These are phyloP conservation scores for Mucor lusitanicus DNA, from an alignment of 371 early-diverging fungal genomes.

Conservation along the genomic window DNA sequence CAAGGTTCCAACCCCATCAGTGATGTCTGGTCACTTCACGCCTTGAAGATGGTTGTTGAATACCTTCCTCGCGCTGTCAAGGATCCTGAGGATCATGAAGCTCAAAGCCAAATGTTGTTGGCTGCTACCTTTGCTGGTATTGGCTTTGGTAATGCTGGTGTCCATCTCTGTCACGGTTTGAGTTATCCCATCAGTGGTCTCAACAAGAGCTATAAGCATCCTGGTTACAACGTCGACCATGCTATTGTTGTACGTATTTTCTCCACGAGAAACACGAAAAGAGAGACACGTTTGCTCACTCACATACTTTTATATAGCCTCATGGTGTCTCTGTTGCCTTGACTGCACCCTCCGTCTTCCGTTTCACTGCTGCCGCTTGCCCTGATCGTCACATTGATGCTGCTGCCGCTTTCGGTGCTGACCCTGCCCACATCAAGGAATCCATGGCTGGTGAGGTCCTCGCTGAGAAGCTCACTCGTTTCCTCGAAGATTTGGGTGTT, in stretches of 20 bases:
- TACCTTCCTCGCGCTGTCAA: slow-evolving; percentile 76
- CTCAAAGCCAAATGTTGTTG: slow-evolving; percentile 86
- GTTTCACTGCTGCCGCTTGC: slow-evolving; percentile 77
- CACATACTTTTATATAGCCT: slow-evolving; percentile 21
- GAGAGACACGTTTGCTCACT: no score
- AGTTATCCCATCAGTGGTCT: slow-evolving; percentile 83
- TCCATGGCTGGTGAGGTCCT: slow-evolving; percentile 81
- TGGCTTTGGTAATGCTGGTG: slow-evolving; percentile 93
- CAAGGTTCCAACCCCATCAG: slow-evolving; percentile 92
- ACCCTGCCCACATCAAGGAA: slow-evolving; percentile 61
- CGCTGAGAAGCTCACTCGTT: slow-evolving; percentile 76
- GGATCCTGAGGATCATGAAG: slow-evolving; percentile 72
- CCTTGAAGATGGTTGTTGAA: slow-evolving; percentile 81
- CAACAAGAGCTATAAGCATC: slow-evolving; percentile 81
- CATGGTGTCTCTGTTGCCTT: slow-evolving; percentile 90
- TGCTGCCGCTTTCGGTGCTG: slow-evolving; percentile 81
- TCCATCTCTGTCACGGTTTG: slow-evolving; percentile 73
- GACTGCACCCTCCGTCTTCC: slow-evolving; percentile 87
- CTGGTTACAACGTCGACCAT: slow-evolving; percentile 79
- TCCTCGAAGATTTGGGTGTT: slow-evolving; percentile 74
- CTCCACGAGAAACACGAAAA: not conserved
- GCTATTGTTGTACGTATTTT: slow-evolving; percentile 61
- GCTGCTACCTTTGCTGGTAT: slow-evolving; percentile 93
- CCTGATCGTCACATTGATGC: slow-evolving; percentile 88
- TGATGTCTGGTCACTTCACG: slow-evolving; percentile 87